phyloP scores from a whole-genome alignment of 257 asterid genomes.

The Agastache rugosa region DNA sequence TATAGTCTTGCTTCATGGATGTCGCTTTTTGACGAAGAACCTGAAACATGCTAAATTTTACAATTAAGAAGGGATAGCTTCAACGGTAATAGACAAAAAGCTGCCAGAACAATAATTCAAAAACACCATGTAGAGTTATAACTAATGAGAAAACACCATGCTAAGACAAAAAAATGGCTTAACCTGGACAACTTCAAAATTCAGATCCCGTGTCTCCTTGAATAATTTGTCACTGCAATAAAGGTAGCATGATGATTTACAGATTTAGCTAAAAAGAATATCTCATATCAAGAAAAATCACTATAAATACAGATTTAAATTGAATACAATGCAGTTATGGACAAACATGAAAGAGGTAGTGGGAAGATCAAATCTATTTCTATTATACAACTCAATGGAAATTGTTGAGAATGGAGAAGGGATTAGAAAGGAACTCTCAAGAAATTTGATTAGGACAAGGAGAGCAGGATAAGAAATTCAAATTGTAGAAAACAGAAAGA shows the following conservation, averaged over 20 bases:
- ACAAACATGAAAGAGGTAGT: conserved; percentile 13
- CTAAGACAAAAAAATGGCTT: conserved; percentile 43
- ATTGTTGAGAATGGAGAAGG: conserved; percentile 5
- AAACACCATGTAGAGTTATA: conserved; percentile 23
- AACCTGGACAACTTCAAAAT: conserved; percentile 90
- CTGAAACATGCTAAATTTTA: conserved; percentile 68
- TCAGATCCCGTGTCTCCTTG: conserved; percentile 95
- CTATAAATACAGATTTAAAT: not conserved
- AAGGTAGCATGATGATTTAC: conserved; percentile 23
- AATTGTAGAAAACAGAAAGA: not conserved
- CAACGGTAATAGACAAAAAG: conserved; percentile 34
- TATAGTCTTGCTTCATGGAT: conserved; percentile 96
- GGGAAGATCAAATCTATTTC: conserved; percentile 21
- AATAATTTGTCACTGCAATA: conserved; percentile 88
- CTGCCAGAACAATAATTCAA: conserved; percentile 23
- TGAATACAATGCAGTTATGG: not conserved
- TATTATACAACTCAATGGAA: conserved; percentile 1
- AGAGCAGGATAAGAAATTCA: conserved; percentile 25
- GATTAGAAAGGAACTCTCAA: conserved; percentile 16
- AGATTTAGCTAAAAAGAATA: conserved; percentile 29
- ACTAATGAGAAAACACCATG: conserved; percentile 11
- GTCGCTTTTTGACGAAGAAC: conserved; percentile 98
- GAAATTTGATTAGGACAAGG: conserved; percentile 9
- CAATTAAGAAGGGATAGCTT: conserved; percentile 49
- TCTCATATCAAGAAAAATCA: conserved; percentile 16